Evolutionary conservation across 164 flowering plant species (phyloP), one percentile per base, ranked within the genome.

Genomic region (Annona cherimola): DNA sequence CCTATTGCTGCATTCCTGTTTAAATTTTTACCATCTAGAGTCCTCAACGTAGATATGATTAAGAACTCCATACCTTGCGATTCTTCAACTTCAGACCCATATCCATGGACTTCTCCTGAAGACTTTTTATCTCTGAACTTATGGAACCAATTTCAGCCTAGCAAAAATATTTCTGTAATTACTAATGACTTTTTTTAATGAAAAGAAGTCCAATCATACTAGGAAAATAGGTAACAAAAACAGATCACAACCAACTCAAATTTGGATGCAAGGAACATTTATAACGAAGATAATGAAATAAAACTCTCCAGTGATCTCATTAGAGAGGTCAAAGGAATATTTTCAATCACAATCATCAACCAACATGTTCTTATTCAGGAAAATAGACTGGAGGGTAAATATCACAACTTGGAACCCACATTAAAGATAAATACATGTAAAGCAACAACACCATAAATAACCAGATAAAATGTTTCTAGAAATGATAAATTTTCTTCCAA

Each of bases 61-160:
- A 43, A 14, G 2, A 3, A 68, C 4, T 26, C 5, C 43, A 71
- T 89, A 95, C 99, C 99, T 92, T 95, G 74, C 99, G 97, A 81
- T 95, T 95, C 83, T 93, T 93, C 75, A 95, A 85, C 89, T 86
- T 95, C 77, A 93, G 81, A 73, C 98, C 97, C 99, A 95, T 95
- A 78, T 90, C 98, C 98, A 93, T 91, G 40, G 99, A 95, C 81
- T 91, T 93, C 88, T 95, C 99, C 72, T 95, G 99, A 61, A 95
- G 97, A 73, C 89, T 84, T 84, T 93, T 95, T 42, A 95, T 95
- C 77, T 91, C 98, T 70, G 98, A 86, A 81, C 99, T 95, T 73
- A 95, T 95, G 67, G 98, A 95, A 74, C 99, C 99, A 80, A 95
- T 95, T 87, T 95, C 99, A 69, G 81, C 86, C 99, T 95, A 76